Base-by-base conservation (phyloP, 495 filamentous ascomycete species). In the Xylaria flabelliformis region DNA sequence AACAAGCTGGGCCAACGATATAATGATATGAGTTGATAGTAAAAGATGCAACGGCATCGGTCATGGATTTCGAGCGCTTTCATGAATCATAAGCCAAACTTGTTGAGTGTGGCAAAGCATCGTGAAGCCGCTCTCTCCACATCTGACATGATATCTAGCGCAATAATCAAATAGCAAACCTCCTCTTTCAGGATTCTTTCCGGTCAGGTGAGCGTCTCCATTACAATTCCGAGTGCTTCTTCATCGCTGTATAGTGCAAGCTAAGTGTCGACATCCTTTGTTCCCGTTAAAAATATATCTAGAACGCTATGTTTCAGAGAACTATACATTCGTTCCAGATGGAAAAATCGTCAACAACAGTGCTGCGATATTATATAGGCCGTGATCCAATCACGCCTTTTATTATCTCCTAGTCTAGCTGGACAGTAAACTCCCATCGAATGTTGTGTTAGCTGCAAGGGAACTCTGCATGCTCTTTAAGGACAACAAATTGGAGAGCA, bases 111-210 rank as follows among this genome's bases (percentile, higher is more conserved):
- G 9, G 21, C 50, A 26, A 26, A 53, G 21, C 21, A 53, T 53
- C 21, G 19, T 26, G 10, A 26, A 29, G 17, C 29, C 63, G n/a
- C 12, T 19, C 12, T 50, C 24, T 34, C 19, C 50, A 34, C 61
- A 41, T 8, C 8, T 34, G 1, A 0, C 12, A 51, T 19, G 63
- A 19, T 55, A 1, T 2, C 6, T 8, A 2, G 44, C n/a, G 32
- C 13, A 53, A 26, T 39, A 55, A 5, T 53, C 48, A 10, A 55
- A 53, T 8, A 55, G 48, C 48, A 46, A 53, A 17, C 64, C 64
- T 67, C 64, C 46, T 55, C 36, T 67, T 55, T 32, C 29, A 67
- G 39, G 64, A 39, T 21, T 32, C 44, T 24, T 51, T 13, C 9
- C 24, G 42, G 19, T 50, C 63, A 1, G 63, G 63, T 29, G 21